Evolutionary conservation across 192 early-diverging fungal species (phyloP).

Genomic region (Coemansia sp.): DNA sequence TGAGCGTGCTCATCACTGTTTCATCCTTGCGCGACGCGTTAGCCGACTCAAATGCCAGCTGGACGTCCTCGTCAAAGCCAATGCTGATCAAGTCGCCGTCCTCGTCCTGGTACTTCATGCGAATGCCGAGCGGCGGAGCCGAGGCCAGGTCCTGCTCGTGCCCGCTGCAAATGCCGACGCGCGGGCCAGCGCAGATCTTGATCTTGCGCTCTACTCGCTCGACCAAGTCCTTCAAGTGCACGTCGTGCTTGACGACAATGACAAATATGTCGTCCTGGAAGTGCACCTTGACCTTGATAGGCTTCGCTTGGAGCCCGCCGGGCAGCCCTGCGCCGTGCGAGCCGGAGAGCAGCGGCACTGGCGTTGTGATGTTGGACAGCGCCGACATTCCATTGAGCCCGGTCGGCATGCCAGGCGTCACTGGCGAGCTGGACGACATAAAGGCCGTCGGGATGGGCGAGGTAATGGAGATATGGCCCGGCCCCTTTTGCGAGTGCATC

Average conservation of each 20-base stretch:
- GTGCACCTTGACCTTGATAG: slow-evolving; percentile 85
- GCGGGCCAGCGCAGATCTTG: slow-evolving; percentile 70
- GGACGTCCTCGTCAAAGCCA: slow-evolving; percentile 89
- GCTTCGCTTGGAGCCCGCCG: slow-evolving; percentile 24
- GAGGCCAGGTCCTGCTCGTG: slow-evolving; percentile 44
- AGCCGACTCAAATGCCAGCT: slow-evolving; percentile 84
- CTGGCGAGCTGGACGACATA: slow-evolving; percentile 45
- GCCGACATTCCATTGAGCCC: slow-evolving; percentile 12
- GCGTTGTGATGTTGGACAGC: slow-evolving; percentile 29
- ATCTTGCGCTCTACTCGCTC: slow-evolving; percentile 91
- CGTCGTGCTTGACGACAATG: slow-evolving; percentile 80
- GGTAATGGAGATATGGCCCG: slow-evolving; percentile 28
- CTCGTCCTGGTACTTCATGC: slow-evolving; percentile 91
- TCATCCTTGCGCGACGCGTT: slow-evolving; percentile 44
- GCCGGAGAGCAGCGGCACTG: slow-evolving; percentile 26
- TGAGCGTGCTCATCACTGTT: slow-evolving; percentile 41
- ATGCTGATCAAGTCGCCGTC: slow-evolving; percentile 90
- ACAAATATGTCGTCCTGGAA: slow-evolving; percentile 89
- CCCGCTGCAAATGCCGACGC: slow-evolving; percentile 56
- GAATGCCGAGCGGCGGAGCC: slow-evolving; percentile 58
- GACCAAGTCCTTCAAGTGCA: slow-evolving; percentile 76
- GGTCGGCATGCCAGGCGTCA: slow-evolving; percentile 27
- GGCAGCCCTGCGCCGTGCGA: slow-evolving; percentile 20
- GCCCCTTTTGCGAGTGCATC: slow-evolving; percentile 15
- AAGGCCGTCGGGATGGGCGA: slow-evolving; percentile 36